A percentile compares a stretch with the other conserved stretches of the same genome.
phyloP scores from a whole-genome alignment of 192 early-diverging fungal genomes.

The Rhizophlyctis rosea region DNA sequence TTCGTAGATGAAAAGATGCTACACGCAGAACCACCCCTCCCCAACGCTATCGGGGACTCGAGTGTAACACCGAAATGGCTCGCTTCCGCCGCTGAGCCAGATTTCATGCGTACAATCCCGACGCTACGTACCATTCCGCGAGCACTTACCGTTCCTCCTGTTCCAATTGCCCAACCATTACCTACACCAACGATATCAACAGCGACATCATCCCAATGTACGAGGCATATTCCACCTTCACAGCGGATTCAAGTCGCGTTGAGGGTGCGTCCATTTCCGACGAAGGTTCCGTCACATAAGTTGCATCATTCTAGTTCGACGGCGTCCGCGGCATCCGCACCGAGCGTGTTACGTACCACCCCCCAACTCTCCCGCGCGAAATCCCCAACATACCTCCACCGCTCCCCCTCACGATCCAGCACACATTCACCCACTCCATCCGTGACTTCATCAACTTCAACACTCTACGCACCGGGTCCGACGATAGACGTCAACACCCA shows the following conservation, averaged over 20 bases:
- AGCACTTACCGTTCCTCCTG: too few relatives aligned
- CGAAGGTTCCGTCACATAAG: not conserved
- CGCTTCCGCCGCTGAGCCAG: too few relatives aligned
- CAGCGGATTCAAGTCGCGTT: slow-evolving; percentile 24
- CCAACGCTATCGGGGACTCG: too few relatives aligned
- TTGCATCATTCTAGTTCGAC: not conserved
- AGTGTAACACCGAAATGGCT: too few relatives aligned
- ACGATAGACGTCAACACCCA: not conserved
- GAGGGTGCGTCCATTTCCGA: slow-evolving; percentile 16
- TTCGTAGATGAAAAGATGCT: too few relatives aligned
- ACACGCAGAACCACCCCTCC: too few relatives aligned
- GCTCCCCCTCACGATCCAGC: not conserved
- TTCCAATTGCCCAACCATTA: too few relatives aligned
- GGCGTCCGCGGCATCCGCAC: not conserved
- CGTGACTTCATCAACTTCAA: not conserved
- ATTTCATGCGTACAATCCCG: too few relatives aligned
- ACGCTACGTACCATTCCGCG: too few relatives aligned
- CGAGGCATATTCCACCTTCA: too few relatives aligned
- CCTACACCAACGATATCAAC: too few relatives aligned
- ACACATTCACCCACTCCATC: not conserved
- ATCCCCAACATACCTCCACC: not conserved
- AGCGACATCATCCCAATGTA: too few relatives aligned
- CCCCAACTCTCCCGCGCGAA: slow-evolving; percentile 1
- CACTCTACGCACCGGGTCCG: slow-evolving; percentile 2
- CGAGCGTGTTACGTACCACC: not conserved